phyloP scores from a whole-genome alignment of 768 basidiomycete species.

The Hortiboletus campestris region DNA sequence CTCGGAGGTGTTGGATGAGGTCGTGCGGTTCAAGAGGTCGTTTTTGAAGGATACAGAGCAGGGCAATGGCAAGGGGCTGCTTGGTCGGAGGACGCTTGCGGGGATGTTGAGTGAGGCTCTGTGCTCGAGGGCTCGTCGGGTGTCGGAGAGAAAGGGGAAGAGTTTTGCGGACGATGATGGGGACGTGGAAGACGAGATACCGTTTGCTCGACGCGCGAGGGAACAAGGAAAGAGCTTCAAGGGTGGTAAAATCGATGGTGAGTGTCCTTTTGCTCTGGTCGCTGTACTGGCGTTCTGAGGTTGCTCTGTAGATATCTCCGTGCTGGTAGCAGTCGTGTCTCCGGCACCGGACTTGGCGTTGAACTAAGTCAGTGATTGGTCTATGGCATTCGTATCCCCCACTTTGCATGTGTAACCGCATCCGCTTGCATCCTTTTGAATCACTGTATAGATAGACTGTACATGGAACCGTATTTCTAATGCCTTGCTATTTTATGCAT shows the following conservation, averaged over 20 bases:
- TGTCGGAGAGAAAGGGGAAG: conserved; percentile 50
- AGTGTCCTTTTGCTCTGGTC: conserved; percentile 16
- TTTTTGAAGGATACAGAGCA: conserved; percentile 28
- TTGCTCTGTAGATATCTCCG: conserved; percentile 53
- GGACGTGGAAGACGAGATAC: conserved; percentile 53
- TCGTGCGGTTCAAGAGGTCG: conserved; percentile 52
- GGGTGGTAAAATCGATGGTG: conserved; percentile 87
- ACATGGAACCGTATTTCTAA: conserved; percentile 15
- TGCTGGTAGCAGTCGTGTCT: conserved; percentile 63
- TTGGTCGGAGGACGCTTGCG: conserved; percentile 56
- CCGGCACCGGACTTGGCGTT: conserved; percentile 34
- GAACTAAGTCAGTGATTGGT: conserved; percentile 10
- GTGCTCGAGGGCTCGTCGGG: conserved; percentile 71
- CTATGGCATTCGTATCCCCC: conserved; percentile 14
- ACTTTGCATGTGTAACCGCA: conserved; percentile 24
- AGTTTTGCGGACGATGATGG: conserved; percentile 23
- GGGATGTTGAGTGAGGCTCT: conserved; percentile 76
- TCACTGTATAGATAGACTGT: conserved; percentile 27
- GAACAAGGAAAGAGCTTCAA: conserved; percentile 69
- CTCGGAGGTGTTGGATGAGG: conserved; percentile 82
- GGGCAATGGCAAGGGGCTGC: conserved; percentile 21
- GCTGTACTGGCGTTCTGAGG: neutral
- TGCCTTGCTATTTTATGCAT: conserved; percentile 10
- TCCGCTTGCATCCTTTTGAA: conserved; percentile 18
- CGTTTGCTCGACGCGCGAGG: conserved; percentile 80